These are phyloP conservation scores for cucumber (Cucumis sativus) DNA, from an alignment of 306 rosid species.

Conservation along the genomic window DNA sequence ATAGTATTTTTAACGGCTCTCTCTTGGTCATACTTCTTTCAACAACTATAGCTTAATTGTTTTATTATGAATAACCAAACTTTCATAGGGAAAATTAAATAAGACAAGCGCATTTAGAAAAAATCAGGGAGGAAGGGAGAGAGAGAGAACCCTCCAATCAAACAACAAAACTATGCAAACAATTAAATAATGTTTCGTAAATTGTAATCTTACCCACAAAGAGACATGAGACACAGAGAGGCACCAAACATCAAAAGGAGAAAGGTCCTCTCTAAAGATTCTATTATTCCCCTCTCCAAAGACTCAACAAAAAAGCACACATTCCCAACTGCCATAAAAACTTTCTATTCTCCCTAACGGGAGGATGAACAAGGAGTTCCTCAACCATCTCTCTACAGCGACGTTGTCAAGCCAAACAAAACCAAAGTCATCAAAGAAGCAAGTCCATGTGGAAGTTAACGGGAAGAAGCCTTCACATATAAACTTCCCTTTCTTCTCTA, in stretches of 20 bases:
- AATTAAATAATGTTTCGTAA: background rate
- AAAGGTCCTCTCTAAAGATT: background rate
- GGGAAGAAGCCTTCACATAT: too few relatives aligned
- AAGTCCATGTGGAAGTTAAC: too few relatives aligned
- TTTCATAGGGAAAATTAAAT: too few relatives aligned
- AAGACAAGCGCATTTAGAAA: too few relatives aligned
- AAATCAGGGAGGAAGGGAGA: too few relatives aligned
- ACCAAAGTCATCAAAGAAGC: too few relatives aligned
- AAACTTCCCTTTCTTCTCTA: background rate
- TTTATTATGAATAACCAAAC: too few relatives aligned
- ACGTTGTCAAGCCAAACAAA: too few relatives aligned
- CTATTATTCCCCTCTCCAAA: background rate
- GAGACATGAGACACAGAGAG: background rate
- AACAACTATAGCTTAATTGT: background rate
- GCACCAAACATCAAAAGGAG: background rate
- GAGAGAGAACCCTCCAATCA: too few relatives aligned
- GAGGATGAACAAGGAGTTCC: background rate
- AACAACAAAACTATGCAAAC: too few relatives aligned
- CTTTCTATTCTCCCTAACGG: background rate
- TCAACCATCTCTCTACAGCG: background rate
- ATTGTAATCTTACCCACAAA: background rate
- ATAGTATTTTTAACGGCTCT: background rate
- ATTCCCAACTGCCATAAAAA: background rate
- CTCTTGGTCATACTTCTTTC: background rate
- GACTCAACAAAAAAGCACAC: background rate